Percentiles rank a stretch among this genome's conserved stretches.
phyloP scores from a whole-genome alignment of 2,329 filamentous ascomycete genomes.

The Microdochium trichocladiopsis region DNA sequence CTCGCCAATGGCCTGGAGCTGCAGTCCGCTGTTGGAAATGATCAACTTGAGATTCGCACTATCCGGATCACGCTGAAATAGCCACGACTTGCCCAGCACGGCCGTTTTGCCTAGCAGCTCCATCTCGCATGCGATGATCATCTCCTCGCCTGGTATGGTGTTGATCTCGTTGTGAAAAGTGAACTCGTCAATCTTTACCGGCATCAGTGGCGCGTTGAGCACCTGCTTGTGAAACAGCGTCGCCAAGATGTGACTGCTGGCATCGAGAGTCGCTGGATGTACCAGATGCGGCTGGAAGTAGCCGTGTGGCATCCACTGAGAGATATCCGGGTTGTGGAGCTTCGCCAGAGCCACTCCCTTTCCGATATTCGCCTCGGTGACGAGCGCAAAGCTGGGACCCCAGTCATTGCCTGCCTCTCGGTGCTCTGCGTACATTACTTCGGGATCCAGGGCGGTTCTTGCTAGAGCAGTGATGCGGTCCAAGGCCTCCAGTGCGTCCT shows the following conservation, averaged over 20 bases:
- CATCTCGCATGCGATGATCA: background rate
- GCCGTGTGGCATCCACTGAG: background rate
- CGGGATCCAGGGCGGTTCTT: background rate
- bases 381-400: background rate
- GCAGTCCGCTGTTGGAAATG: background rate
- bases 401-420: background rate
- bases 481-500: background rate
- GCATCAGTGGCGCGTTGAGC: background rate
- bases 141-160: background rate
- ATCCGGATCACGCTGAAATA: background rate
- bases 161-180: background rate
- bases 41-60: background rate
- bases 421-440: background rate
- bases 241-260: background rate
- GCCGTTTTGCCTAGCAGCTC: background rate
- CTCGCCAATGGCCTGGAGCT: background rate
- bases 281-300: background rate
- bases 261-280: background rate
- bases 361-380: background rate
- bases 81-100: background rate
- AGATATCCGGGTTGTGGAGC: background rate
- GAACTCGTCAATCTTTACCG: background rate
- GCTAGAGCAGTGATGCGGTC: background rate
- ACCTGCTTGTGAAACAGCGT: background rate
- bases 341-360: background rate